Evolutionary conservation across 139 green algal species (phyloP).

Genomic region (Trebouxia sp.): DNA sequence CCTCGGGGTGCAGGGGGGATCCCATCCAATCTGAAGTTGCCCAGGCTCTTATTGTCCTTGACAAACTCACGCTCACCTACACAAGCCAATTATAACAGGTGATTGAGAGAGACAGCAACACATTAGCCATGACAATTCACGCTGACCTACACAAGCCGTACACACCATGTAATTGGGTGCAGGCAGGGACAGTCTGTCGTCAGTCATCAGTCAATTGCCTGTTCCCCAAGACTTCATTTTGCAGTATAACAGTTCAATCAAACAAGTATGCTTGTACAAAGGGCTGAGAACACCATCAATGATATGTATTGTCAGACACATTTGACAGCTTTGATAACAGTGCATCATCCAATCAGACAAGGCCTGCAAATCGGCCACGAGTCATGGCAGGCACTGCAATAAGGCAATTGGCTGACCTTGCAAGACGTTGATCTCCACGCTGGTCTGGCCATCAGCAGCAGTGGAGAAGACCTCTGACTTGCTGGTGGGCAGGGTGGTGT

Average conservation of each 20-base stretch:
- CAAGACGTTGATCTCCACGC: slow-evolving; percentile 98
- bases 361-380: not conserved
- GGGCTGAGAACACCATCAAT: no score
- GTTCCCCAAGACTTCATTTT: no score
- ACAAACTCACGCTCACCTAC: slow-evolving; percentile 80
- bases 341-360: not conserved
- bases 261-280: not conserved
- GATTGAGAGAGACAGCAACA: not conserved
- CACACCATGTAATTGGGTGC: not conserved
- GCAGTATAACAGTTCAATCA: not conserved
- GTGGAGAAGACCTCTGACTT: slow-evolving; percentile 98
- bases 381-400: not conserved
- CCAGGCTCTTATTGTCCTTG: slow-evolving; percentile 96
- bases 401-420: slow-evolving; percentile 48
- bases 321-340: no score
- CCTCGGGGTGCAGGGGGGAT: slow-evolving; percentile 95
- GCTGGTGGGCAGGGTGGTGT: slow-evolving; percentile 97
- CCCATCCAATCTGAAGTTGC: slow-evolving; percentile 95
- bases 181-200: no score
- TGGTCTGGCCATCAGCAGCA: slow-evolving; percentile 92
- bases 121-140: not conserved
- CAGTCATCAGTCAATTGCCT: no score
- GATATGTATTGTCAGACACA: not conserved
- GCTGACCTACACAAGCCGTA: not conserved
- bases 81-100: not conserved